Base-by-base conservation (phyloP, 768 basidiomycete species). In the Favolaschia claudopus region DNA sequence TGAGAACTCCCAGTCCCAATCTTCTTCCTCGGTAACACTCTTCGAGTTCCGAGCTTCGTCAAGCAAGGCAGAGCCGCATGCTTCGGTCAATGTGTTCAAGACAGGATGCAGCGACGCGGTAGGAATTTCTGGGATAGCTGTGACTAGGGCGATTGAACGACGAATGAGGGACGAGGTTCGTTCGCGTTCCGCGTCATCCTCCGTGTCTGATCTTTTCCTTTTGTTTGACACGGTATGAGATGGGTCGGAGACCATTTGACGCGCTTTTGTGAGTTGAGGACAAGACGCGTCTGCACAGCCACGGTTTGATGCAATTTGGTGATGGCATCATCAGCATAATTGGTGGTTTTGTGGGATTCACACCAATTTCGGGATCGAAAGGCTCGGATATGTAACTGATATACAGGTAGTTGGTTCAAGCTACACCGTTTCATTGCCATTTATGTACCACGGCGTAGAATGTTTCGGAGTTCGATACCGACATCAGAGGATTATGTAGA, bases 1-100 rank as follows among this genome's bases (percentile, higher is more conserved):
- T 8, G 57, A 32, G 24, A 59, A 38, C 31, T 59, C 43, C 57
- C 57, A 59, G 43, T 59, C 36, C 50, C 57, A 59, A 31, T 59
- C 57, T 40, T 52, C 50, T n/a, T 34, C 33, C 33, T 31, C 29
- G 7, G 1, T 4, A 19, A 24, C 25, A 24, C n/a, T 25, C n/a
- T 31, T 19, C 24, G 37, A 4, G 19, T 31, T 24, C 5, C 1
- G 1, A 4, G 36, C 46, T 32, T 57, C 55, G 4, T 25, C 22
- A 24, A 28, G 27, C 10, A 59, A 31, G 0, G 49, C 57, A 40
- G 57, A 59, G 15, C 38, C 43, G 25, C 52, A 59, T 1, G 57
- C 57, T 5, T 45, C 38, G 20, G 25, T 59, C 7, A 52, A 38
- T 1, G 49, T 40, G 37, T 17, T 40, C 24, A 59, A 27, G 8